phyloP scores from a whole-genome alignment of 306 rosid genomes.

The Rosa rugosa region DNA sequence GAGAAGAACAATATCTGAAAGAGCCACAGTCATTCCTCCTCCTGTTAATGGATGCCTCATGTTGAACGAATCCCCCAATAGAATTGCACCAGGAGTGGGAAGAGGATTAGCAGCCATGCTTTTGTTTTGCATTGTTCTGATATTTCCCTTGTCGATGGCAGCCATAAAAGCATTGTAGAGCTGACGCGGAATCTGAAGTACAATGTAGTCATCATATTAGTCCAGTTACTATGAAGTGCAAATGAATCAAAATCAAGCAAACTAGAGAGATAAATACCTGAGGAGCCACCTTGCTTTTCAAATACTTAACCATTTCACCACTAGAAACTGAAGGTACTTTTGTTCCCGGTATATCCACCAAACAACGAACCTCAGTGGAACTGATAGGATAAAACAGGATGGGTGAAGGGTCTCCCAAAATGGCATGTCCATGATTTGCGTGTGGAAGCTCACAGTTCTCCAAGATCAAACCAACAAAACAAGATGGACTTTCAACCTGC shows the following conservation, averaged over 20 bases:
- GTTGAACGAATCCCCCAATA: conserved; percentile 59
- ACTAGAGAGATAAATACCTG: conserved; percentile 41
- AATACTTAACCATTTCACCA: conserved; percentile 58
- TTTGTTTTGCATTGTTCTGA: conserved; percentile 28
- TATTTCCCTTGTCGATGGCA: conserved; percentile 21
- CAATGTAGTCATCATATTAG: neutral
- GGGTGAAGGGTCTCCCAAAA: conserved; percentile 62
- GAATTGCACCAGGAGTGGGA: conserved; percentile 29
- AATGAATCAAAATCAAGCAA: neutral
- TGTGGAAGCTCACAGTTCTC: conserved; percentile 60
- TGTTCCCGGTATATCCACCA: conserved; percentile 65
- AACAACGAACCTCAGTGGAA: conserved; percentile 59
- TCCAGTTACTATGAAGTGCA: neutral
- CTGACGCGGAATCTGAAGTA: conserved; percentile 28
- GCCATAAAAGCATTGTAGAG: conserved; percentile 18
- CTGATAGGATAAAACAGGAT: conserved; percentile 62
- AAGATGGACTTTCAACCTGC: conserved; percentile 40
- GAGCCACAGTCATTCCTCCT: conserved; percentile 91
- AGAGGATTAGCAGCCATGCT: conserved; percentile 35
- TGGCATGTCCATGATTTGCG: conserved; percentile 58
- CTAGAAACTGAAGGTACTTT: conserved; percentile 50
- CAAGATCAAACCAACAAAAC: conserved; percentile 58
- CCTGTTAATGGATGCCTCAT: conserved; percentile 92
- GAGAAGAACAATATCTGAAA: conserved; percentile 65
- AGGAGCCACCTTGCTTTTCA: conserved; percentile 60